A percentile compares a stretch with the other conserved stretches of the same genome.
phyloP scores from a whole-genome alignment of 192 early-diverging fungal genomes.

The Spinellus fusiger region DNA sequence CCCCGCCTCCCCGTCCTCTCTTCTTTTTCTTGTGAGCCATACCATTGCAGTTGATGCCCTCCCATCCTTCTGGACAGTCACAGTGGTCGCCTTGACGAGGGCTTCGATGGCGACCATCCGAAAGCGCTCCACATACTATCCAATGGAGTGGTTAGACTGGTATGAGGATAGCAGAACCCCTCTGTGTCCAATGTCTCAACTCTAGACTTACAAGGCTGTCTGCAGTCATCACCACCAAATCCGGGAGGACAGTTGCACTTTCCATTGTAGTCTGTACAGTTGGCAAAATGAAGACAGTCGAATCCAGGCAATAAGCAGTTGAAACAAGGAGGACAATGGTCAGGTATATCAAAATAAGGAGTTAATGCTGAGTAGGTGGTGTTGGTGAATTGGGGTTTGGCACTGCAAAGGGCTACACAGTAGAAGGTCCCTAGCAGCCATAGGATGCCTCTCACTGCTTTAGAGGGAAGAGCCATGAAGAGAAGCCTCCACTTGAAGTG shows the following conservation, averaged over 20 bases:
- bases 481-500: background rate
- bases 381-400: background rate
- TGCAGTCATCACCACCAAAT: conserved; percentile 77
- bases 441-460: too few relatives aligned
- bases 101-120: conserved; percentile 55
- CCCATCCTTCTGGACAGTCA: conserved; percentile 82
- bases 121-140: conserved; percentile 68
- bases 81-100: conserved; percentile 53
- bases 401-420: too few relatives aligned
- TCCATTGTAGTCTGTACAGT: conserved; percentile 68
- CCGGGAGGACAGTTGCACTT: conserved; percentile 71
- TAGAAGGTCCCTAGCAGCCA: too few relatives aligned
- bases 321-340: conserved; percentile 75
- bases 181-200: background rate
- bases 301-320: conserved; percentile 76
- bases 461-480: background rate
- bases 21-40: background rate
- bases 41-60: conserved; percentile 92
- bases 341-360: background rate
- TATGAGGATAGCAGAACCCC: background rate
- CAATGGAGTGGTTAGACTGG: background rate
- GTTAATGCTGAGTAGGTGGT: background rate
- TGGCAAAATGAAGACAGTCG: conserved; percentile 67
- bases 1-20: background rate
- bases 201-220: conserved; percentile 50